phyloP scores from a whole-genome alignment of 192 early-diverging fungal genomes.

The Entomortierella chlamydospora region DNA sequence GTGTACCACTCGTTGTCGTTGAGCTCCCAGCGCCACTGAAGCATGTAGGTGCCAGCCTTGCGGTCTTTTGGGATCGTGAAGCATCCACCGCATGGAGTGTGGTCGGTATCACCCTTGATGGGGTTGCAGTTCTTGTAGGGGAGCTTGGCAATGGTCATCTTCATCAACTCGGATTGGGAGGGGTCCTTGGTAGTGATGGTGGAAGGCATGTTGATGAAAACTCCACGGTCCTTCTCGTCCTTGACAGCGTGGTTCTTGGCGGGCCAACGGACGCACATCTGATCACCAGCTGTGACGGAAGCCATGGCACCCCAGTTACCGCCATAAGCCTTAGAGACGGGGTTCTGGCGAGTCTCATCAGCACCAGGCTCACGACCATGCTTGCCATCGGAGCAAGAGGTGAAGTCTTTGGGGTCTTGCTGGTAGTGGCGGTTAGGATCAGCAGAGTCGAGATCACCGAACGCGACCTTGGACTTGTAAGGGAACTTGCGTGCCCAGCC shows the following conservation, averaged over 20 bases:
- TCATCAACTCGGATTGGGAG: conserved; percentile 15
- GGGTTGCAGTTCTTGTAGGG: conserved; percentile 45
- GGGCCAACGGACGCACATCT: conserved; percentile 50
- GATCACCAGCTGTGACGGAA: conserved; percentile 5
- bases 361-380: conserved; percentile 31
- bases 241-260: conserved; percentile 49
- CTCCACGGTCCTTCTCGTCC: conserved; percentile 21
- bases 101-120: conserved; percentile 26
- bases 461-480: conserved; percentile 3
- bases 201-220: conserved; percentile 40
- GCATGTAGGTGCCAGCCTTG: conserved; percentile 33
- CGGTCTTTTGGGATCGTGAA: conserved; percentile 14
- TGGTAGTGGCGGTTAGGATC: conserved; percentile 38
- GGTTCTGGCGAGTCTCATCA: conserved; percentile 26
- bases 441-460: conserved; percentile 22
- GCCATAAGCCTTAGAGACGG: conserved; percentile 38
- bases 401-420: conserved; percentile 21
- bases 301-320: conserved; percentile 37
- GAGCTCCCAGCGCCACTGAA: conserved; percentile 53
- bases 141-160: conserved; percentile 36
- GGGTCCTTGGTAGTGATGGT: conserved; percentile 29
- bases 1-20: conserved; percentile 47
- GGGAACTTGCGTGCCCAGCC: conserved; percentile 45
- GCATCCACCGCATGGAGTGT: conserved; percentile 49
- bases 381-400: conserved; percentile 21